phyloP scores from a whole-genome alignment of 257 asterid genomes.

The Capsicum pubescens region DNA sequence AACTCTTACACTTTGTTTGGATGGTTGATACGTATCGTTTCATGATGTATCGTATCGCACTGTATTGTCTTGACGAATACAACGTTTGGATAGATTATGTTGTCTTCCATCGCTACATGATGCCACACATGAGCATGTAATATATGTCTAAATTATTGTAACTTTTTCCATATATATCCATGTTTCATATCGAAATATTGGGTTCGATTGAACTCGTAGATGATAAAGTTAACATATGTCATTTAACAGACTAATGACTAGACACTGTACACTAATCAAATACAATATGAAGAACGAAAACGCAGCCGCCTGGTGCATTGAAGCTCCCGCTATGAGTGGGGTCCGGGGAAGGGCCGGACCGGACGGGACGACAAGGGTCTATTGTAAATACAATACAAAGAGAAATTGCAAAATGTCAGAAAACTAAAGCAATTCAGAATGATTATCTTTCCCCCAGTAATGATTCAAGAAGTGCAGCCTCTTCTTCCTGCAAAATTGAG shows the following conservation, averaged over 20 bases:
- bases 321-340: too few relatives aligned
- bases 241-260: neutral
- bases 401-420: neutral
- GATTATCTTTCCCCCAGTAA: constrained; percentile 69
- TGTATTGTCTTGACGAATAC: too few relatives aligned
- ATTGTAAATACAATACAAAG: neutral
- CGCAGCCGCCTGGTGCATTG: too few relatives aligned
- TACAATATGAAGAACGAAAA: too few relatives aligned
- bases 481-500: constrained; percentile 81
- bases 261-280: constrained; percentile 1
- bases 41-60: neutral
- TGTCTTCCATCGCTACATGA: too few relatives aligned
- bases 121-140: too few relatives aligned
- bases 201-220: neutral
- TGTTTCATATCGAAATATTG: neutral
- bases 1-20: neutral
- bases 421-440: neutral
- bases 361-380: too few relatives aligned
- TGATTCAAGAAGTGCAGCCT: constrained; percentile 88
- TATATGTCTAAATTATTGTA: too few relatives aligned
- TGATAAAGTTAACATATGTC: neutral
- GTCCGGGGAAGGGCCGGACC: too few relatives aligned
- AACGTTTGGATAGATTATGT: too few relatives aligned
- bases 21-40: neutral
- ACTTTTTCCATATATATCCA: neutral